These are phyloP conservation scores for Rhizopus microsporus DNA, from an alignment of 371 early-diverging fungal species.

Conservation along the genomic window DNA sequence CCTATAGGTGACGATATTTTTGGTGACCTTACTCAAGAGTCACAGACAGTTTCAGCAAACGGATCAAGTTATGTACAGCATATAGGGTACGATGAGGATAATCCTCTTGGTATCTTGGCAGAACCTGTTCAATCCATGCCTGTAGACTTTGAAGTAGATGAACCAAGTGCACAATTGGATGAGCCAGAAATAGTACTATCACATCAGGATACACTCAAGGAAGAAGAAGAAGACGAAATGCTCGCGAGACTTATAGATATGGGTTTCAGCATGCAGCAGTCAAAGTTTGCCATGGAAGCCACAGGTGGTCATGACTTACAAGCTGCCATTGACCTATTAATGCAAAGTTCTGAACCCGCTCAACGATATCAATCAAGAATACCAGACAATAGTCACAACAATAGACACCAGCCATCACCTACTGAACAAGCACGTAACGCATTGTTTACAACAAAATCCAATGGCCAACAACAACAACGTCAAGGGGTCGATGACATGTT, in stretches of 20 bases:
- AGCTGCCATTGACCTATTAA: constrained; percentile 64
- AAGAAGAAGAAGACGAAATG: constrained; percentile 19
- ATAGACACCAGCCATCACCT: constrained; percentile 8
- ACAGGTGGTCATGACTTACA: constrained; percentile 62
- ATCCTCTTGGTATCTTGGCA: constrained; percentile 47
- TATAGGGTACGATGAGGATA: constrained; percentile 32
- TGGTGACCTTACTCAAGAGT: constrained; percentile 19
- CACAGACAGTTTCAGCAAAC: constrained; percentile 1
- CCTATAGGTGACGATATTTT: constrained; percentile 35
- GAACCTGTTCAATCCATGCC: constrained; percentile 24
- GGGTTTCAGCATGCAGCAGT: constrained; percentile 73
- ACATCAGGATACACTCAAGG: neutral
- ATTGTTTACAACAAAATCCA: constrained; percentile 1
- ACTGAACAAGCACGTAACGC: constrained; percentile 6
- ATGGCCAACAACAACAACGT: neutral
- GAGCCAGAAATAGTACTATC: neutral
- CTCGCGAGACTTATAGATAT: constrained; percentile 73
- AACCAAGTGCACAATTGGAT: no score
- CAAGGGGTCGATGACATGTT: constrained; percentile 19
- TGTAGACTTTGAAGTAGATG: constrained; percentile 9
- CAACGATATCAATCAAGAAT: constrained; percentile 15
- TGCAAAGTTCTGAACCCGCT: constrained; percentile 55
- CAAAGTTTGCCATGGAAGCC: constrained; percentile 67
- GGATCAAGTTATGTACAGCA: constrained; percentile 3
- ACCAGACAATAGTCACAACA: neutral